Evolutionary conservation across 345 rosid species (phyloP).

Genomic region (Syzygium oleosum): DNA sequence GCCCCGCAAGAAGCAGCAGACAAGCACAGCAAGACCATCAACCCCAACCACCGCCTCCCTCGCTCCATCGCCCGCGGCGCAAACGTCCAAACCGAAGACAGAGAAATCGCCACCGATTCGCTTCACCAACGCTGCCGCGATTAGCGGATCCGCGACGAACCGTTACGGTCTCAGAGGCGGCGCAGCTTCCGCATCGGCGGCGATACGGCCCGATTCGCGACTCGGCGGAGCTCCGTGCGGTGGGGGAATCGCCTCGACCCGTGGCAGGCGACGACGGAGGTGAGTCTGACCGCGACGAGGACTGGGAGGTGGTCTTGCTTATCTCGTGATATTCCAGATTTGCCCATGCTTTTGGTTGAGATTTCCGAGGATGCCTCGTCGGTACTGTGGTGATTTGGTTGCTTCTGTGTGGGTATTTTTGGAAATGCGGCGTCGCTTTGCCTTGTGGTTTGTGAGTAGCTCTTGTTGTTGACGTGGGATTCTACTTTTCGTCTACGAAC

Average conservation of each 20-base stretch:
- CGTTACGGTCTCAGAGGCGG: not conserved
- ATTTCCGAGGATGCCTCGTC: not conserved
- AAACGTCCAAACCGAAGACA: not conserved
- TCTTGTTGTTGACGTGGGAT: not conserved
- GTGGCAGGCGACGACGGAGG: not conserved
- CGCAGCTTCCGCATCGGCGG: not conserved
- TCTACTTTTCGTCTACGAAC: not conserved
- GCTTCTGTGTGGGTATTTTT: not conserved
- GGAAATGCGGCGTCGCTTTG: not conserved
- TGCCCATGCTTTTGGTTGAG: not conserved
- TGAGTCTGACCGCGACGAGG: not conserved
- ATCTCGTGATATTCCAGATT: not conserved
- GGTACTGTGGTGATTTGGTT: not conserved
- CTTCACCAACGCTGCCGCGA: not conserved
- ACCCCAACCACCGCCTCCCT: not conserved
- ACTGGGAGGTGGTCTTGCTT: not conserved
- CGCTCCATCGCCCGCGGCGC: not conserved
- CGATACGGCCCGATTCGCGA: not conserved
- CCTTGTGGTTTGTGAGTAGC: not conserved
- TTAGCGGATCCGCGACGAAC: not conserved
- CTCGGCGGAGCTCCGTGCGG: not conserved
- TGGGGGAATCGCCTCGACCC: not conserved
- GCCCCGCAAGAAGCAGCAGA: slow-evolving; percentile 1
- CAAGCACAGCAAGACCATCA: not conserved
- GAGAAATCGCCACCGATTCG: not conserved